Percentiles rank a stretch among this genome's conserved stretches.
Evolutionary conservation across 169 alveolate species (phyloP).

Genomic region (Hepatocystis sp.): DNA sequence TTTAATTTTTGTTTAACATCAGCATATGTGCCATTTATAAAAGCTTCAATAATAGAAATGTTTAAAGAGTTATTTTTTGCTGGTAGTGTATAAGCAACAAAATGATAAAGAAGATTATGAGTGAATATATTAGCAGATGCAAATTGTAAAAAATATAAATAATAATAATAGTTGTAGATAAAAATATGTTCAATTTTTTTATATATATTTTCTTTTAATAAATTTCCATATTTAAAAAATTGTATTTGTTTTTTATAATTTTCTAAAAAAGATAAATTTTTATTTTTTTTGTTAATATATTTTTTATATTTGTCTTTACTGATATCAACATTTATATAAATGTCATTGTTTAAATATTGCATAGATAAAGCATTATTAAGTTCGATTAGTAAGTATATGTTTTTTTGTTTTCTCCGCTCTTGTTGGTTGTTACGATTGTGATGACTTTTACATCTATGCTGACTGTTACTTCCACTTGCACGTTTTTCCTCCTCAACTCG

Average conservation of each 20-base stretch:
- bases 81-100: slow-evolving; percentile 69
- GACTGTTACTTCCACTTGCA: background rate
- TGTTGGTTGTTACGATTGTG: background rate
- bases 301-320: background rate
- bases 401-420: slow-evolving; percentile 3
- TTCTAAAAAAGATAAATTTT: slow-evolving; percentile 30
- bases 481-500: background rate
- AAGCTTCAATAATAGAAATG: slow-evolving; percentile 33
- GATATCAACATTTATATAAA: slow-evolving; percentile 12
- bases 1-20: slow-evolving; percentile 28
- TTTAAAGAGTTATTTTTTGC: slow-evolving; percentile 38
- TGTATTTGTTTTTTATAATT: slow-evolving; percentile 67
- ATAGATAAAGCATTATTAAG: slow-evolving; percentile 51
- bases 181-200: slow-evolving; percentile 75
- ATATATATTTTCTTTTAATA: slow-evolving; percentile 66
- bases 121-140: slow-evolving; percentile 67
- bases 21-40: slow-evolving; percentile 52
- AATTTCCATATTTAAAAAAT: slow-evolving; percentile 74
- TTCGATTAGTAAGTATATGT: slow-evolving; percentile 51
- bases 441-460: background rate
- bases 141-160: slow-evolving; percentile 71
- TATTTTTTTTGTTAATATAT: slow-evolving; percentile 3
- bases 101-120: slow-evolving; percentile 62
- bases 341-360: slow-evolving; percentile 63
- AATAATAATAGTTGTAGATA: slow-evolving; percentile 69